Evolutionary conservation across 306 rosid genomes (phyloP), one percentile per base, ranked within the genome.

Genomic region (Oxytropis ochrocephala): DNA sequence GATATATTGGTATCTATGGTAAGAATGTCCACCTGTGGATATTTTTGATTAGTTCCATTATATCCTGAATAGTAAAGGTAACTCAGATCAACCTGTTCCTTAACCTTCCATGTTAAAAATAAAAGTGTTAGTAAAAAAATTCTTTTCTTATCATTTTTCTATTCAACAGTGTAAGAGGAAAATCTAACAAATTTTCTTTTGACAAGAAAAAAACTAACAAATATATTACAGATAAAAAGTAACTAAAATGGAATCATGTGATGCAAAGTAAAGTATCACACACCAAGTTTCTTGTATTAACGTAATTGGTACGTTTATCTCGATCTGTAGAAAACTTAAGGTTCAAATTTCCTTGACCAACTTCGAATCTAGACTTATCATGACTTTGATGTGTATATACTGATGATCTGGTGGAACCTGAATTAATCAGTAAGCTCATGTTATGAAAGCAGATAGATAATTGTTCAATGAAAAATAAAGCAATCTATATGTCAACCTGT

Each of bases 271-370:
- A 78, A 57, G 38, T 50, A 56, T 65, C 61, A 72, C 81, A 39
- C 46, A 90, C 96, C 88, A 11, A 32, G 74, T 49, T 84, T 76
- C 82, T 82, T 53, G 48, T 71, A 71, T 87, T 90, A 70, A 84
- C 75, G 73, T 85, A 90, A 68, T 69, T 75, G 70, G 51, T 66
- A 70, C 41, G 61, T 13, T 82, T 90, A 73, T 83, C 88, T 66
- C 75, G 85, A 55, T 77, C 69, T 3, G 70, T 55, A 65, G 91
- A 82, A 82, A 72, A 90, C 54, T 41, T 67, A 69, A 87, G 91
- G 82, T 74, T 90, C 86, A 90, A 53, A 75, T 65, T 84, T 77
- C 96, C 96, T 80, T 82, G 83, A 49, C 91, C 96, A 39, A 90
- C 88, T 75, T 89, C 90, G 72, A 85, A 73, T 51, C 72, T 73